phyloP scores from a whole-genome alignment of 495 filamentous ascomycete genomes.

The Annulohypoxylon nitens region DNA sequence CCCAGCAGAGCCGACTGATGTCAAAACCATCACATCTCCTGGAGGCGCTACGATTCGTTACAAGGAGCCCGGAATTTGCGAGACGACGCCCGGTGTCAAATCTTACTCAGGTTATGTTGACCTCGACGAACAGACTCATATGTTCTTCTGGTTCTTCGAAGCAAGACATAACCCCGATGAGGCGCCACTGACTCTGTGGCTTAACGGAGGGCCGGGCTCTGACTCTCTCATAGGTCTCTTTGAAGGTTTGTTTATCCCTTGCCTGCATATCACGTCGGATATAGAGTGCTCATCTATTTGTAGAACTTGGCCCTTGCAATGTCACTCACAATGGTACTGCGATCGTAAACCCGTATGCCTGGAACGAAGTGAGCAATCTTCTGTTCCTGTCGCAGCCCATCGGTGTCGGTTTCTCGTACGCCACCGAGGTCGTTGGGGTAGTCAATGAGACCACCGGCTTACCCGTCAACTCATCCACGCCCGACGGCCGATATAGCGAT shows the following conservation, averaged over 20 bases:
- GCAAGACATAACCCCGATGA: conserved; percentile 66
- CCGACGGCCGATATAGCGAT: conserved; percentile 51
- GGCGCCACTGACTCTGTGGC: conserved; percentile 71
- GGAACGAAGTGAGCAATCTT: conserved; percentile 75
- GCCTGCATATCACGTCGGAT: neutral
- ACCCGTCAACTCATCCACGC: conserved; percentile 36
- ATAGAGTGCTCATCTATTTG: conserved; percentile 27
- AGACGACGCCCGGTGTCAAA: conserved; percentile 51
- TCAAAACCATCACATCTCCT: conserved; percentile 70
- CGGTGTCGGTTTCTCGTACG: conserved; percentile 72
- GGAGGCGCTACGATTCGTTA: conserved; percentile 66
- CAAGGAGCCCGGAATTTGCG: conserved; percentile 63
- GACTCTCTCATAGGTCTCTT: conserved; percentile 74
- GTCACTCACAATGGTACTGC: conserved; percentile 66
- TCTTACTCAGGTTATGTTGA: conserved; percentile 60
- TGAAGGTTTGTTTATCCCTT: conserved; percentile 57
- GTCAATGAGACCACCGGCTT: conserved; percentile 46
- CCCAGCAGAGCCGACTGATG: conserved; percentile 62
- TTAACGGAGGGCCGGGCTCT: conserved; percentile 70
- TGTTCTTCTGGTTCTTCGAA: conserved; percentile 81
- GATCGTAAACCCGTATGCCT: conserved; percentile 70
- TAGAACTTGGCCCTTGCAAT: conserved; percentile 71
- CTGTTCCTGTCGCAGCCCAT: conserved; percentile 75
- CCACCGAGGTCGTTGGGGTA: conserved; percentile 47
- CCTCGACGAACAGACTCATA: conserved; percentile 68